Evolutionary conservation across 2,329 filamentous ascomycete genomes (phyloP), one percentile per base, ranked within the genome.

Genomic region (Phoma sp.): DNA sequence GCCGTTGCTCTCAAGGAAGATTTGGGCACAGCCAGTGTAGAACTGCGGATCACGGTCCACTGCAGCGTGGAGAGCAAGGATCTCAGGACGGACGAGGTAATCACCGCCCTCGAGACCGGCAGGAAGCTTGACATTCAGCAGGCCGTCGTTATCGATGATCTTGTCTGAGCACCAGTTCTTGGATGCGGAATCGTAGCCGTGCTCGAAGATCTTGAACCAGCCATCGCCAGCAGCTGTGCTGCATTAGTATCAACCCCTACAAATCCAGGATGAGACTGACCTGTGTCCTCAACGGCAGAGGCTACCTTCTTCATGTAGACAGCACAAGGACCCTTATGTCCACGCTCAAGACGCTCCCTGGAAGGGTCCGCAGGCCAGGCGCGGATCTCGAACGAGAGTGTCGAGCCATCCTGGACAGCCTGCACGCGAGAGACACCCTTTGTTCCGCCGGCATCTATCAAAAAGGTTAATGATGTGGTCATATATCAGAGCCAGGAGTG

Each of bases 171-270:
- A 91, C 88, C 89, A 92, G 69, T 84, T 77, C 25, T 77, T 71
- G 1, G 78, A 77, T 4, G 69, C 62, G 4, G 75, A 69, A 63
- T 89, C 80, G 73, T 89, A 90, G 40, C 86, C 87, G 46, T 87
- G 81, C 53, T 89, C 83, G 79, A 82, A 90, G 68, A 92, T 83
- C 80, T 91, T 91, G 81, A 92, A 89, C 89, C 89, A 93, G 35
- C 89, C 89, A 45, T 79, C 76, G 4, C 89, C 88, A 23, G 80
- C 57, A 43, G 47, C 69, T 66, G 23, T 13, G 22, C 27, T 7
- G 4, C n/a, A 44, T 63, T 47, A 62, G 55, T 41, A 24, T 29
- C n/a, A 7, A 22, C 33, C 11, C 8, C 14, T 11, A 3, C 4
- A 14, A 13, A 9, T 18, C 18, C 18, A 9, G 4, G 4, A 30